Evolutionary conservation across 1,139 yeast species (phyloP).

Genomic region (Scheffersomyces parashehatae): DNA sequence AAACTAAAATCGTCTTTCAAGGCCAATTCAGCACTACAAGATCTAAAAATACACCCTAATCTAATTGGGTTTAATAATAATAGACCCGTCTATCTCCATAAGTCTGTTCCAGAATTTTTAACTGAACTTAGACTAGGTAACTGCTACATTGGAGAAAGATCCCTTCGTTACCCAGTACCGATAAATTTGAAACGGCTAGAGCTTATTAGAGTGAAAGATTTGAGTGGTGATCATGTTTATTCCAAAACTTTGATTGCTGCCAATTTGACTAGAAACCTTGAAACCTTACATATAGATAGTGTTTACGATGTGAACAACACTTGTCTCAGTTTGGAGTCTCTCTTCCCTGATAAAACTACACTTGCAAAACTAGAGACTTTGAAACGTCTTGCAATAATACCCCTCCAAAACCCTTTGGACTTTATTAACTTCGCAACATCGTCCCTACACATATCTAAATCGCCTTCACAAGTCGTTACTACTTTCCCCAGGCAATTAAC

Average conservation of each 20-base stretch:
- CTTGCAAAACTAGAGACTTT: too few relatives aligned
- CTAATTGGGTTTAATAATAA: constrained; percentile 16
- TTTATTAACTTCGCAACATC: not conserved
- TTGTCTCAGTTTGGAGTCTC: too few relatives aligned
- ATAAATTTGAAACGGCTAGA: constrained; percentile 7
- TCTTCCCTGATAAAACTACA: too few relatives aligned
- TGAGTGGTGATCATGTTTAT: constrained; percentile 6
- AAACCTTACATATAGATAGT: not conserved
- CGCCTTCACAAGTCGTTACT: not conserved
- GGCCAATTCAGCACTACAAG: constrained; percentile 3
- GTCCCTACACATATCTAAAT: not conserved
- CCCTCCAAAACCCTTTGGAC: not conserved
- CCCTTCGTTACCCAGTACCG: constrained; percentile 12
- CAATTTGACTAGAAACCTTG: not conserved
- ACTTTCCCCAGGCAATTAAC: constrained; percentile 10
- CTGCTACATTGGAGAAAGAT: constrained; percentile 11
- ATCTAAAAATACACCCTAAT: constrained; percentile 15
- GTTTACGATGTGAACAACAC: not conserved
- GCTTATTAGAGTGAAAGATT: constrained; percentile 16
- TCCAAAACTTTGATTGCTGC: not conserved
- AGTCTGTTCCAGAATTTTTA: constrained; percentile 16
- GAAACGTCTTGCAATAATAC: too few relatives aligned
- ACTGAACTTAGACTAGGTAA: constrained; percentile 17
- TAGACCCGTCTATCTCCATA: constrained; percentile 8
- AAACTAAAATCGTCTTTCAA: constrained; percentile 9